phyloP scores from a whole-genome alignment of 352 stramenopile genomes.

The Phytopythium delawarense region DNA sequence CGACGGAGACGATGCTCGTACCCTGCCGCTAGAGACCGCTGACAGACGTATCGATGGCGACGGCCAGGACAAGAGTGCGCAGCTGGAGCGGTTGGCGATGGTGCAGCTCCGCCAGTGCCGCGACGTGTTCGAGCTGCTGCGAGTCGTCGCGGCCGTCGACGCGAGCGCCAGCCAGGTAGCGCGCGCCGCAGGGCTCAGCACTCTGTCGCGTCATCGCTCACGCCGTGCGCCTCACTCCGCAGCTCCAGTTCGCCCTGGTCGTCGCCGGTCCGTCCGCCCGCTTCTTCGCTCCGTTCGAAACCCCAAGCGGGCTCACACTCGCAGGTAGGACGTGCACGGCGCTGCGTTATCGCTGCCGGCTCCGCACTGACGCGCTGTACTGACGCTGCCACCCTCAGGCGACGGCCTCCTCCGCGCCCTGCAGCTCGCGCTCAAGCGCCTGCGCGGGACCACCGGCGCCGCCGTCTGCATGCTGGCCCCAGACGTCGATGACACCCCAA shows the following conservation, averaged over 20 bases:
- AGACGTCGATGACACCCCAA: neutral
- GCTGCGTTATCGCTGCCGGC: neutral
- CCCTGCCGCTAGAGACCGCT: constrained; percentile 14
- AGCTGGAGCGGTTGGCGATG: constrained; percentile 19
- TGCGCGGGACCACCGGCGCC: constrained; percentile 23
- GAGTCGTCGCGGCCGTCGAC: constrained; percentile 22
- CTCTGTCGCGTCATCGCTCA: constrained; percentile 2
- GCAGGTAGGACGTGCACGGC: constrained; percentile 18
- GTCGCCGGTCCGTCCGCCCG: constrained; percentile 28
- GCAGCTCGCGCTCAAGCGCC: constrained; percentile 44
- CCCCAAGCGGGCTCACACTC: constrained; percentile 22
- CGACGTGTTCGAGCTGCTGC: constrained; percentile 30
- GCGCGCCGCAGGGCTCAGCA: neutral
- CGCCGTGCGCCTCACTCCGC: constrained; percentile 10
- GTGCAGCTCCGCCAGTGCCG: constrained; percentile 31
- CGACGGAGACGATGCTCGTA: constrained; percentile 12
- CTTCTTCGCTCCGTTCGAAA: constrained; percentile 34
- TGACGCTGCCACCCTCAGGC: constrained; percentile 13
- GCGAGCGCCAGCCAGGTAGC: constrained; percentile 25
- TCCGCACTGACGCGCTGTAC: constrained; percentile 1
- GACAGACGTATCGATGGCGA: neutral
- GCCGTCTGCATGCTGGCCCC: constrained; percentile 16
- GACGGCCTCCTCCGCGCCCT: constrained; percentile 43
- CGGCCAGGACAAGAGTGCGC: constrained; percentile 6
- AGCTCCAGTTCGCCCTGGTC: constrained; percentile 16